Percentiles rank a stretch among this genome's conserved stretches.
These are phyloP conservation scores for Dentiscutata heterogama DNA, from an alignment of 371 early-diverging fungal genomes.

Conservation along the genomic window DNA sequence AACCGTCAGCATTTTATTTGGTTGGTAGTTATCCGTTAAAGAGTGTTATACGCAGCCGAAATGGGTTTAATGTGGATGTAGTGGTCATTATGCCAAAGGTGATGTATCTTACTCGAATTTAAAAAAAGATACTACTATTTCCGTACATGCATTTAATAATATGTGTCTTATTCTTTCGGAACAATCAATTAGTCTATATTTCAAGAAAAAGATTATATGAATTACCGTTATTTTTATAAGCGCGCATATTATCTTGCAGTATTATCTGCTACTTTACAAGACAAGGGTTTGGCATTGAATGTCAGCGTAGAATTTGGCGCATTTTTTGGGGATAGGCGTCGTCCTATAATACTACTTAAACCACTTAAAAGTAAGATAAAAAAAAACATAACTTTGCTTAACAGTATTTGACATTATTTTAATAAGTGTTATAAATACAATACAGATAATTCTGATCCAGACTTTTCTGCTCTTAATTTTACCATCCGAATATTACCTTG, in stretches of 20 bases:
- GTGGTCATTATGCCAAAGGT: constrained; percentile 93
- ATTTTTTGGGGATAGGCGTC: constrained; percentile 77
- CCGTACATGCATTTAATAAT: too few relatives aligned
- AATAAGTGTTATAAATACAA: constrained; percentile 38
- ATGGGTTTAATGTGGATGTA: constrained; percentile 86
- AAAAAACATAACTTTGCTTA: background rate
- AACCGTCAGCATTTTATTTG: constrained; percentile 81
- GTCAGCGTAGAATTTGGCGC: constrained; percentile 68
- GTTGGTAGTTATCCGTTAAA: constrained; percentile 93
- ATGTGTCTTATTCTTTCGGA: too few relatives aligned
- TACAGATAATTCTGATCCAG: constrained; percentile 68
- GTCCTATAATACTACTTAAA: constrained; percentile 79
- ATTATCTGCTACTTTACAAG: constrained; percentile 64
- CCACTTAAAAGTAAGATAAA: constrained; percentile 60
- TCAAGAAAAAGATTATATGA: constrained; percentile 93
- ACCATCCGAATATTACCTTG: constrained; percentile 86
- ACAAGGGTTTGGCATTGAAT: constrained; percentile 64
- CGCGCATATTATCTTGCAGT: constrained; percentile 91
- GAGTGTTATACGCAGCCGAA: constrained; percentile 69
- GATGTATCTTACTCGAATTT: background rate
- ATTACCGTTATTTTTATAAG: constrained; percentile 96
- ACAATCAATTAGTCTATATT: constrained; percentile 64
- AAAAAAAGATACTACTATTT: too few relatives aligned
- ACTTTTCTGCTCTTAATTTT: constrained; percentile 61
- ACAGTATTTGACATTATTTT: background rate